A percentile compares a stretch with the other conserved stretches of the same genome.
These are phyloP conservation scores for Penicillium aurantiogriseum DNA, from an alignment of 2,329 filamentous ascomycete species.

Conservation along the genomic window DNA sequence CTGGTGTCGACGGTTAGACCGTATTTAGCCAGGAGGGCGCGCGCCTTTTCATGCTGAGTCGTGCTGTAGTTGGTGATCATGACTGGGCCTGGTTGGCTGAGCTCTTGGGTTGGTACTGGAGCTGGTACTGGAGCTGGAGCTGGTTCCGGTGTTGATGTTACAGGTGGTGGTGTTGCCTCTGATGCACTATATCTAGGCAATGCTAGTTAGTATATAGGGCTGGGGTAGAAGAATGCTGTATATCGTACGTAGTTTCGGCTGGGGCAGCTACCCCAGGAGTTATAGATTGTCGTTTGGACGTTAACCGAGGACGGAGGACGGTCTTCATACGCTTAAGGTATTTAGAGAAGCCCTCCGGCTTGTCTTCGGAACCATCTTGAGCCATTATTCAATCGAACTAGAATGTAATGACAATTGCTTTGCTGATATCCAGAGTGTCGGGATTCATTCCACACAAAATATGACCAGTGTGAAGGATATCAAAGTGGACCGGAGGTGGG, in stretches of 20 bases:
- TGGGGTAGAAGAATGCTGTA: background rate
- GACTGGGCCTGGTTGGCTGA: slow-evolving; percentile 12
- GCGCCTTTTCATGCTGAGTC: slow-evolving; percentile 45
- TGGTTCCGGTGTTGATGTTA: background rate
- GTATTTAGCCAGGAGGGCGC: slow-evolving; percentile 48
- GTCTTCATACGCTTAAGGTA: slow-evolving; percentile 43
- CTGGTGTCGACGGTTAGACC: slow-evolving; percentile 44
- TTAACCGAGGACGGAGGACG: slow-evolving; percentile 33
- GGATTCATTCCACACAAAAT: slow-evolving; percentile 16
- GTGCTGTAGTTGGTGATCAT: slow-evolving; percentile 35
- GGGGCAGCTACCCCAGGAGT: slow-evolving; percentile 15
- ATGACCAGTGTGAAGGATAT: background rate
- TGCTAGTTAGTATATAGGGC: background rate
- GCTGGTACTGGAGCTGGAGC: slow-evolving; percentile 5
- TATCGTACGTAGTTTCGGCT: slow-evolving; percentile 22
- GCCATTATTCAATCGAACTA: slow-evolving; percentile 27
- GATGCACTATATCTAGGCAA: background rate
- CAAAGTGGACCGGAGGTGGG: background rate
- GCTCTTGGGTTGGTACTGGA: slow-evolving; percentile 13
- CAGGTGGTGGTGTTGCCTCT: background rate
- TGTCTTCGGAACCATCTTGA: slow-evolving; percentile 21
- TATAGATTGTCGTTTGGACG: slow-evolving; percentile 30
- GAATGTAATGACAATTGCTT: slow-evolving; percentile 18
- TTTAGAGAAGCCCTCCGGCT: slow-evolving; percentile 38
- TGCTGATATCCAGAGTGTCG: slow-evolving; percentile 4